Evolutionary conservation across 164 flowering plant genomes (phyloP).

Genomic region (Vitis rupestris): DNA sequence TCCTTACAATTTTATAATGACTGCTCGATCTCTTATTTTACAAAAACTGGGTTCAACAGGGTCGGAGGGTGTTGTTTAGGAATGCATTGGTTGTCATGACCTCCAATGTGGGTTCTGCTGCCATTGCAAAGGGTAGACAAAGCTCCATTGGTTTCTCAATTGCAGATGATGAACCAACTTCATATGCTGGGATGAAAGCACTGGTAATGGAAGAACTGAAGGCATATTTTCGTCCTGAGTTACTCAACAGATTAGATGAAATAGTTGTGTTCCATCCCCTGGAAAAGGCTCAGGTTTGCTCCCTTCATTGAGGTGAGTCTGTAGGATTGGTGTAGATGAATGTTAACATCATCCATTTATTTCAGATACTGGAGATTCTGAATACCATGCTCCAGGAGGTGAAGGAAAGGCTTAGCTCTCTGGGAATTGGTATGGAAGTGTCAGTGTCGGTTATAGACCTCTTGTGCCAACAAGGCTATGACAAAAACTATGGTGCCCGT

Average conservation of each 20-base stretch:
- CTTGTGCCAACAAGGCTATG: conserved; percentile 67
- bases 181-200: conserved; percentile 70
- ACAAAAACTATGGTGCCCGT: conserved; percentile 71
- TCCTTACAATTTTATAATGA: not conserved
- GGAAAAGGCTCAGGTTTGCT: conserved; percentile 65
- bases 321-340: too few relatives aligned
- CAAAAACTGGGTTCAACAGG: conserved; percentile 35
- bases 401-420: conserved; percentile 51
- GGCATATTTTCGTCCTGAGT: conserved; percentile 80
- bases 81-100: conserved; percentile 85
- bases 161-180: conserved; percentile 43
- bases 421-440: conserved; percentile 68
- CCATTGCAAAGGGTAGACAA: conserved; percentile 73
- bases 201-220: conserved; percentile 79
- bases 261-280: conserved; percentile 72
- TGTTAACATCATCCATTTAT: not conserved
- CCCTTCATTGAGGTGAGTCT: not conserved
- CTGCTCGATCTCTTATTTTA: conserved; percentile 4
- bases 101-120: conserved; percentile 81
- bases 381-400: conserved; percentile 69
- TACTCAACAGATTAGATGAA: conserved; percentile 87
- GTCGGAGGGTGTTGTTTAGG: conserved; percentile 79
- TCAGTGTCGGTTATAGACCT: conserved; percentile 59
- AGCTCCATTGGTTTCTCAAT: conserved; percentile 57
- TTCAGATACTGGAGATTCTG: conserved; percentile 76